Evolutionary conservation across 2,329 filamentous ascomycete species (phyloP).

Genomic region (Fusarium poae): DNA sequence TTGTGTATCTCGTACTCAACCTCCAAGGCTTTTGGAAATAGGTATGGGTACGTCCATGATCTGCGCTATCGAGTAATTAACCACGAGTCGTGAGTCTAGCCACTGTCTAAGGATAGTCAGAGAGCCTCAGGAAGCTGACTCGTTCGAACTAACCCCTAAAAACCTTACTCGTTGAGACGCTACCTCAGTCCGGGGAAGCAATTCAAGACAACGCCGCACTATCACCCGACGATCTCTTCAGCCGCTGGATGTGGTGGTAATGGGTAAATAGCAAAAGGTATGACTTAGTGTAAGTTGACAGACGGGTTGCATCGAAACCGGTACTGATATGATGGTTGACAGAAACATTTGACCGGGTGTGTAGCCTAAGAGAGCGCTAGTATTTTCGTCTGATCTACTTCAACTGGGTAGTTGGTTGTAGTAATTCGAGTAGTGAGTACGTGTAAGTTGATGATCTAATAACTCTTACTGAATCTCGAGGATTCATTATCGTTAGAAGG

Average conservation of each 20-base stretch:
- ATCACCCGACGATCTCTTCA: constrained; percentile 21
- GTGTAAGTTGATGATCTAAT: neutral
- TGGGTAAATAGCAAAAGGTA: neutral
- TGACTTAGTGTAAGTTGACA: neutral
- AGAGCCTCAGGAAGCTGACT: constrained; percentile 31
- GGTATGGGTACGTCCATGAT: constrained; percentile 19
- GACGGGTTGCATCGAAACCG: neutral
- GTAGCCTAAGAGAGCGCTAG: neutral
- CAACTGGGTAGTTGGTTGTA: neutral
- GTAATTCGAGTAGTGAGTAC: neutral
- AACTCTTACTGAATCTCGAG: neutral
- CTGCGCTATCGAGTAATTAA: constrained; percentile 30
- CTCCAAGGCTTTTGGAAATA: constrained; percentile 4
- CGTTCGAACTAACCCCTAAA: constrained; percentile 19
- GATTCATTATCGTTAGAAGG: neutral
- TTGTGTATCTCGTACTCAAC: constrained; percentile 31
- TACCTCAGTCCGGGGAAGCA: constrained; percentile 42
- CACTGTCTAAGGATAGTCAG: constrained; percentile 12
- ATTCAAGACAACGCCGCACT: constrained; percentile 31
- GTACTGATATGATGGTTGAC: neutral
- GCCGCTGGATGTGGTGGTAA: neutral
- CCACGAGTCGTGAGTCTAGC: constrained; percentile 26
- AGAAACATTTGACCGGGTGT: neutral
- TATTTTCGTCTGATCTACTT: neutral
- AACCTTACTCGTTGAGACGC: constrained; percentile 15